Conservation (phyloP, 1,284 basidiomycete species). For the Pyrrhoderma noxium region DNA sequence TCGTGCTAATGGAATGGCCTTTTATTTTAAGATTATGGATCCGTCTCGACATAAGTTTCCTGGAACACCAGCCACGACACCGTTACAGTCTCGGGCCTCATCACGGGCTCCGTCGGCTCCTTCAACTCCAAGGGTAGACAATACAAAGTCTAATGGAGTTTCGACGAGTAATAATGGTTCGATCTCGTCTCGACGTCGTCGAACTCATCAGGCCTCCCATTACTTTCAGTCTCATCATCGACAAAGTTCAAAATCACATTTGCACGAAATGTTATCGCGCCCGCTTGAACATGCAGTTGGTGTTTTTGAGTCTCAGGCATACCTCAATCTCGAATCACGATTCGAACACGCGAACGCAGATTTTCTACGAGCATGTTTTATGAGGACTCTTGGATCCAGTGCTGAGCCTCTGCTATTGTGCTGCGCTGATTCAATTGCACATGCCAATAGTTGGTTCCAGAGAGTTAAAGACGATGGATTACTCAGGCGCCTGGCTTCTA, state of each 20-base stretch:
- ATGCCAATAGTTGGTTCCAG: constrained; percentile 46
- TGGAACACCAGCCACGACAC: neutral
- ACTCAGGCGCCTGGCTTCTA: neutral
- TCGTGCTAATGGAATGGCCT: constrained; percentile 55
- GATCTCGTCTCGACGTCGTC: neutral
- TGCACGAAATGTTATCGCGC: no score
- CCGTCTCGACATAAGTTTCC: constrained; percentile 25
- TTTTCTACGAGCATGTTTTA: constrained; percentile 42
- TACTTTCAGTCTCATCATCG: constrained; percentile 1
- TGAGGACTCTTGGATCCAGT: constrained; percentile 48
- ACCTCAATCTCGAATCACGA: constrained; percentile 66
- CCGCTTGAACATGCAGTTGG: constrained; percentile 58
- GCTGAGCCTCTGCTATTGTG: constrained; percentile 49
- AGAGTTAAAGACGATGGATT: constrained; percentile 34
- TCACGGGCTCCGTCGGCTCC: neutral
- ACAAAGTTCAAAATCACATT: neutral
- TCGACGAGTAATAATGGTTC: neutral
- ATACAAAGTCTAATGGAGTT: neutral
- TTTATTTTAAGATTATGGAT: constrained; percentile 59
- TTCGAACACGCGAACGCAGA: constrained; percentile 47
- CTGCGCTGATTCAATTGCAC: constrained; percentile 39
- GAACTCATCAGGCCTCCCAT: neutral
- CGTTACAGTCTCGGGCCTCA: neutral
- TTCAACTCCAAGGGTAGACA: neutral
- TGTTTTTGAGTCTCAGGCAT: constrained; percentile 73